Conservation (phyloP, 805 yeast genomes). For the Barnettozyma botsteinii region DNA sequence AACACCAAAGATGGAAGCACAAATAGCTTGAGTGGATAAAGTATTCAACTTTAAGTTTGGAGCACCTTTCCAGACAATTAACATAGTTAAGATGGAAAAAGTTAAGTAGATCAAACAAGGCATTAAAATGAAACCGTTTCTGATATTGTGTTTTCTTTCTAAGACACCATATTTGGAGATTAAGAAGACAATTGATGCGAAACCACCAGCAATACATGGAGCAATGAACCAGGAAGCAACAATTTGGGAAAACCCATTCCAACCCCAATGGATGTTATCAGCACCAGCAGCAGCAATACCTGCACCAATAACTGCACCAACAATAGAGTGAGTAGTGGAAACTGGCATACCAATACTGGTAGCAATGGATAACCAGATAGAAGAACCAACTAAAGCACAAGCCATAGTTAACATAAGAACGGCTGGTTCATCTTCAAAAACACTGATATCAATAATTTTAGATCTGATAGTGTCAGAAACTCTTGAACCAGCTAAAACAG, state of each 20-base stretch:
- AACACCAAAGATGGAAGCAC: constrained; percentile 58
- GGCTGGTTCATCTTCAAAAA: constrained; percentile 52
- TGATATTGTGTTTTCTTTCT: constrained; percentile 49
- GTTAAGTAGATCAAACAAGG: constrained; percentile 58
- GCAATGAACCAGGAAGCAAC: constrained; percentile 81
- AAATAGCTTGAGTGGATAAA: constrained; percentile 46
- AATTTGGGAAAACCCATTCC: constrained; percentile 67
- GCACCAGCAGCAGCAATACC: constrained; percentile 71
- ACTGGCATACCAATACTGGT: constrained; percentile 71
- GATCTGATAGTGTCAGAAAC: constrained; percentile 69
- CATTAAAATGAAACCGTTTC: constrained; percentile 50
- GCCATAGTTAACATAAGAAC: constrained; percentile 73
- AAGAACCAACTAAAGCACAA: constrained; percentile 69
- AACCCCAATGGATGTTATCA: constrained; percentile 61
- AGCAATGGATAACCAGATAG: constrained; percentile 63
- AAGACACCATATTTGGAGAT: constrained; percentile 55
- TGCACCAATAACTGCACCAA: constrained; percentile 70
- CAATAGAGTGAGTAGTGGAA: constrained; percentile 74
- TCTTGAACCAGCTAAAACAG: constrained; percentile 66
- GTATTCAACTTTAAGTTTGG: constrained; percentile 55
- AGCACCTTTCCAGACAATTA: constrained; percentile 78
- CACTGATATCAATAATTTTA: constrained; percentile 49
- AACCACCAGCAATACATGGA: constrained; percentile 60
- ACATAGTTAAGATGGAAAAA: constrained; percentile 62
- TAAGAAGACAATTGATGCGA: constrained; percentile 54